Percentiles rank a stretch among this genome's conserved stretches.
Conservation (phyloP, 495 filamentous ascomycete species). For the Jackrogersella multiformis region DNA sequence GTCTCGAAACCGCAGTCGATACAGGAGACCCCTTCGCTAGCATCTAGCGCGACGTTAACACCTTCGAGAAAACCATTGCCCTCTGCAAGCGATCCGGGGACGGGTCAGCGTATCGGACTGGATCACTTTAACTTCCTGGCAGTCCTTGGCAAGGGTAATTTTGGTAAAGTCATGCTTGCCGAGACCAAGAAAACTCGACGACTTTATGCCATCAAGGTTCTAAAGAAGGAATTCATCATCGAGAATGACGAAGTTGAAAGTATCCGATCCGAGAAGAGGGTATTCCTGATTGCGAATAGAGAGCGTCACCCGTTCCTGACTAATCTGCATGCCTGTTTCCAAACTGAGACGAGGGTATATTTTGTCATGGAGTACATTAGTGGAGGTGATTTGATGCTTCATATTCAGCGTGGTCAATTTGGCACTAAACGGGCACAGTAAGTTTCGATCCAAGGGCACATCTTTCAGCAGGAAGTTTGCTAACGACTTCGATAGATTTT, state of each 20-base stretch:
- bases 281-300: slow-evolving; percentile 97
- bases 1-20: slow-evolving; percentile 53
- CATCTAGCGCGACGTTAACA: slow-evolving; percentile 47
- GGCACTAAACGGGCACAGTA: slow-evolving; percentile 95
- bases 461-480: not conserved
- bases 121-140: slow-evolving; percentile 99
- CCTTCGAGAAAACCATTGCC: slow-evolving; percentile 62
- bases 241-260: slow-evolving; percentile 99
- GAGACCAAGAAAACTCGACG: slow-evolving; percentile 93
- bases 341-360: slow-evolving; percentile 98
- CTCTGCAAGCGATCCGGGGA: slow-evolving; percentile 68
- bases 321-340: slow-evolving; percentile 97
- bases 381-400: slow-evolving; percentile 98
- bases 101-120: slow-evolving; percentile 84
- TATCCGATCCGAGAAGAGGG: slow-evolving; percentile 95
- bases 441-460: slow-evolving; percentile 52
- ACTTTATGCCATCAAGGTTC: slow-evolving; percentile 97
- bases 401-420: slow-evolving; percentile 97
- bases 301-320: slow-evolving; percentile 96
- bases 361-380: slow-evolving; percentile 99
- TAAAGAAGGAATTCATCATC: slow-evolving; percentile 99
- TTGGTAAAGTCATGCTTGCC: slow-evolving; percentile 99
- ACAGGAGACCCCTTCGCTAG: slow-evolving; percentile 48
- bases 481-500: slow-evolving; percentile 70
- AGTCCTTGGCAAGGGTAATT: slow-evolving; percentile 98